A percentile compares a stretch with the other conserved stretches of the same genome.
These are phyloP conservation scores for Penicillium concentricum DNA, from an alignment of 2,329 filamentous ascomycete species.

Conservation along the genomic window DNA sequence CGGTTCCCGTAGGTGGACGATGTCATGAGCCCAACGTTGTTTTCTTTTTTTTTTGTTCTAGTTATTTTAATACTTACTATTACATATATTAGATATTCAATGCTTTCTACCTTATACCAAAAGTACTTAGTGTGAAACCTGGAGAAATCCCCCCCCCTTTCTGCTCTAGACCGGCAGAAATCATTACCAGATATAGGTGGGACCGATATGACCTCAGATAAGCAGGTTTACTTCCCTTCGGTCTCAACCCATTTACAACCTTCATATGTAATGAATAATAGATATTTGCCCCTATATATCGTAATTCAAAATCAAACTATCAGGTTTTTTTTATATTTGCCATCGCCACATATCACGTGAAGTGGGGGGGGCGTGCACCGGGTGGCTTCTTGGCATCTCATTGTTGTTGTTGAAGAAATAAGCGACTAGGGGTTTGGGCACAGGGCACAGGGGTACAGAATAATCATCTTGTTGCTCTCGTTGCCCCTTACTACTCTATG, in stretches of 20 bases:
- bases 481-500: neutral
- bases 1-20: slow-evolving; percentile 8
- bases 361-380: slow-evolving; percentile 12
- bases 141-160: neutral
- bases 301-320: neutral
- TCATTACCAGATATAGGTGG: slow-evolving; percentile 2
- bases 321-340: neutral
- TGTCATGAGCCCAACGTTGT: slow-evolving; percentile 10
- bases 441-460: neutral
- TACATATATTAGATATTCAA: neutral
- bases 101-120: neutral
- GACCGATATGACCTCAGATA: slow-evolving; percentile 1
- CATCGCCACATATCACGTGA: slow-evolving; percentile 19
- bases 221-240: neutral
- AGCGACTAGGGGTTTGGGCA: neutral
- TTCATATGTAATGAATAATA: too few species aligned
- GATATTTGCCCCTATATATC: neutral
- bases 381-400: slow-evolving; percentile 6
- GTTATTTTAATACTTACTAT: too few species aligned
- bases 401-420: neutral
- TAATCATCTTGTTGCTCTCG: neutral
- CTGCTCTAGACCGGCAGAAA: slow-evolving; percentile 5
- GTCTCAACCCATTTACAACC: neutral
- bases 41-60: neutral
- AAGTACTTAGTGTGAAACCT: slow-evolving; percentile 1